Conservation (phyloP, 1,284 basidiomycete species). For the Malassezia psittaci region DNA sequence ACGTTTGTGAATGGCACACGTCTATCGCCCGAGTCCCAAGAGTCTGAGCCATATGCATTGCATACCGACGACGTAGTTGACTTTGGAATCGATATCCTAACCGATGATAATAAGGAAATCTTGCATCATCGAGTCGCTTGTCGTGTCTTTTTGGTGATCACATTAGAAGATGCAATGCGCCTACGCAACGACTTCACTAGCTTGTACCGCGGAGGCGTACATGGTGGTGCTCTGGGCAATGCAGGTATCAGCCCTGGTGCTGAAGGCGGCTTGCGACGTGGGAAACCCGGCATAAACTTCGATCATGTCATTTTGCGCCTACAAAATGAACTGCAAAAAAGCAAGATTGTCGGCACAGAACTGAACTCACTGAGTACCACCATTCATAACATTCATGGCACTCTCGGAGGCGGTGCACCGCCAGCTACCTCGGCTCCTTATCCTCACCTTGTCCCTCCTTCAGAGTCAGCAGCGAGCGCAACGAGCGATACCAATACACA, state of each 20-base stretch:
- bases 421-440: slow-evolving; percentile 44
- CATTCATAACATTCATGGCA: slow-evolving; percentile 85
- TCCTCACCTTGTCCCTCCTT: slow-evolving; percentile 38
- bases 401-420: slow-evolving; percentile 63
- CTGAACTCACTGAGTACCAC: slow-evolving; percentile 67
- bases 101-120: slow-evolving; percentile 95
- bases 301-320: slow-evolving; percentile 69
- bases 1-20: slow-evolving; percentile 96
- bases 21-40: slow-evolving; percentile 76
- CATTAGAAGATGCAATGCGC: slow-evolving; percentile 63
- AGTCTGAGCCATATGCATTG: slow-evolving; percentile 85
- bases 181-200: slow-evolving; percentile 44
- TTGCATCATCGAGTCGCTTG: slow-evolving; percentile 97
- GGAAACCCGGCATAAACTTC: slow-evolving; percentile 53
- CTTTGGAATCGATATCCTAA: slow-evolving; percentile 97
- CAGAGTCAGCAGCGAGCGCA: slow-evolving; percentile 11
- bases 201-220: slow-evolving; percentile 40
- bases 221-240: slow-evolving; percentile 35
- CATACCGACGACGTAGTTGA: slow-evolving; percentile 90
- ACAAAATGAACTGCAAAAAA: slow-evolving; percentile 83
- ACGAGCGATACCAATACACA: slow-evolving; percentile 11
- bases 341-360: slow-evolving; percentile 83
- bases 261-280: slow-evolving; percentile 38
- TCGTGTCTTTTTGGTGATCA: slow-evolving; percentile 77
- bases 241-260: slow-evolving; percentile 40